A percentile compares a stretch with the other conserved stretches of the same genome.
Conservation (phyloP, 139 green algal species). For the Closterium sp. region DNA sequence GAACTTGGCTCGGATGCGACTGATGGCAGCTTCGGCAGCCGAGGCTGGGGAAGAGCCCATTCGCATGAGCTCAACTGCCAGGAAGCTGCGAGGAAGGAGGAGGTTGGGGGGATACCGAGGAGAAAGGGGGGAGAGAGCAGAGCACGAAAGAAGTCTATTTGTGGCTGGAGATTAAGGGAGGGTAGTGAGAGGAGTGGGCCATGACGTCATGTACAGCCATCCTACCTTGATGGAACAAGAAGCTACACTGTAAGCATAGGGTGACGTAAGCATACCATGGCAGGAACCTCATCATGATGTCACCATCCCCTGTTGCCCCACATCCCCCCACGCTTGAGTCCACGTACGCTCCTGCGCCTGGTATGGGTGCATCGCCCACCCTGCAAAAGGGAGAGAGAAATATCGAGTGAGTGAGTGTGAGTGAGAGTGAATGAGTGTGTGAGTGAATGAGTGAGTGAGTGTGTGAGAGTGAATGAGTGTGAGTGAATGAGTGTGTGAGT, state of each 20-base stretch:
- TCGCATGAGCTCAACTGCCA: slow-evolving; percentile 4
- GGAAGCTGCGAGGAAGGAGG: background rate
- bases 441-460: background rate
- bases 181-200: too few species aligned
- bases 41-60: background rate
- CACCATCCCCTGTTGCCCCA: slow-evolving; percentile 73
- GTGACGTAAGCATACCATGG: slow-evolving; percentile 57
- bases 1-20: background rate
- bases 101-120: background rate
- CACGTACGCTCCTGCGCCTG: slow-evolving; percentile 69
- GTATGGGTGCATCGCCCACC: slow-evolving; percentile 64
- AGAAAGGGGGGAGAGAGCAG: background rate
- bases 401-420: background rate
- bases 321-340: slow-evolving; percentile 68
- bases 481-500: too few species aligned
- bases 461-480: too few species aligned
- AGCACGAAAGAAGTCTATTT: too few species aligned
- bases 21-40: background rate
- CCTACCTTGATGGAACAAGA: too few species aligned
- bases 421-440: background rate
- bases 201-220: too few species aligned
- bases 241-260: too few species aligned
- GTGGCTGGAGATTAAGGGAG: too few species aligned
- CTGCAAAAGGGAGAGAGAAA: slow-evolving; percentile 23
- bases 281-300: slow-evolving; percentile 75